Base-by-base conservation (phyloP, 2,329 filamentous ascomycete genomes). In the Grosmannia serpens region DNA sequence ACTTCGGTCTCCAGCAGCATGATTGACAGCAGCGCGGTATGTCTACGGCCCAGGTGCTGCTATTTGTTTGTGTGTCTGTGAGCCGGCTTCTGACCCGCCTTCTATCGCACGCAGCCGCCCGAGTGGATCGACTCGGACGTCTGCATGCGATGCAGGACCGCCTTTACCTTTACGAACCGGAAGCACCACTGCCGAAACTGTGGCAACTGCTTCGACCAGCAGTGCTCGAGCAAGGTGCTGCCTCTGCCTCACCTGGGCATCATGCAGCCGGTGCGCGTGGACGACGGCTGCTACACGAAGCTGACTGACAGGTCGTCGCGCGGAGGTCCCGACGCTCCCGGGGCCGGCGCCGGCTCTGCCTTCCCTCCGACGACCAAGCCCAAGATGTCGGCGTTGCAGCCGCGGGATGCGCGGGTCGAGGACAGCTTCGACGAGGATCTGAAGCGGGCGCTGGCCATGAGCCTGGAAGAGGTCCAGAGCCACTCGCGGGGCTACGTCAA, bases 151-250 rank as follows among this genome's bases (percentile, higher is more conserved):
- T 99, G 94, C 71, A 85, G 94, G 65, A 96, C 92, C 15, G 75
- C 90, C 22, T 99, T 99, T 67, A 96, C 90, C 53, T 96, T 99
- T 69, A 99, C 92, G 58, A 99, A 99, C 71, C 86, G 94, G 67
- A 99, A 97, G 70, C 94, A 99, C 70, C 94, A 99, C 71, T 99
- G 94, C 68, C 86, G 94, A 64, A 99, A 99, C 71, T 99, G 94
- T 68, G 94, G 94, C 56, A 96, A 94, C 72, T 94, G 95, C 67
- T 99, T 99, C 70, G 95, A 96, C 69, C 90, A 92, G 63, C 86
- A 94, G 66, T 99, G 94, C 69, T 97, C 92, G 17, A 86, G 84
- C 75, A 97, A 97, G 75, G 84, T 81, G 26, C 80, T 96, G 47
- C 87, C 94, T 6, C 77, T 99, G 20, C 92, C 94, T 17, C 94